Conservation (phyloP, 73 alveolate genomes). For the Loxodes magnus region DNA sequence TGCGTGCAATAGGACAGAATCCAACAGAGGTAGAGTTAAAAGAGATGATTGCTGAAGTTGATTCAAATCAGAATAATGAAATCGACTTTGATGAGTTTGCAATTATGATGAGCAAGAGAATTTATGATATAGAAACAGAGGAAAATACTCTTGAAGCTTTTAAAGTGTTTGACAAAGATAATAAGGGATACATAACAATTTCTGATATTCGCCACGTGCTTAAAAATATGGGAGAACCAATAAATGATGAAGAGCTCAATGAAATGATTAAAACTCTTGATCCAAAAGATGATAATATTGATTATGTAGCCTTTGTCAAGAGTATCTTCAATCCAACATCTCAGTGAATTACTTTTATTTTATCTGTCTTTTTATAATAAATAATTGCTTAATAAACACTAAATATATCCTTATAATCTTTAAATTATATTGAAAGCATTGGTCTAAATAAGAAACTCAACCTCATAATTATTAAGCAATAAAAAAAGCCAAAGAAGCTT, state of each 20-base stretch:
- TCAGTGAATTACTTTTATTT: too few species aligned
- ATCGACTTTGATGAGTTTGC: slow-evolving; percentile 73
- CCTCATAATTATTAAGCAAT: too few species aligned
- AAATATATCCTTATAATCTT: too few species aligned
- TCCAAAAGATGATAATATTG: slow-evolving; percentile 80
- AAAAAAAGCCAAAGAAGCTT: too few species aligned
- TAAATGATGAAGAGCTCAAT: slow-evolving; percentile 81
- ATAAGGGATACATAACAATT: slow-evolving; percentile 76
- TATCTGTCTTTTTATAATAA: too few species aligned
- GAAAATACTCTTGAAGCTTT: slow-evolving; percentile 97
- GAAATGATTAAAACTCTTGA: slow-evolving; percentile 86
- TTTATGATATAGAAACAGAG: slow-evolving; percentile 72
- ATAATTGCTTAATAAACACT: too few species aligned
- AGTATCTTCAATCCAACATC: too few species aligned
- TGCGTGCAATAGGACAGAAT: slow-evolving; percentile 93
- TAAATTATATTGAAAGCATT: too few species aligned
- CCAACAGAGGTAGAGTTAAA: slow-evolving; percentile 88
- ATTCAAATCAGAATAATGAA: slow-evolving; percentile 67
- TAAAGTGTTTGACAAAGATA: slow-evolving; percentile 95
- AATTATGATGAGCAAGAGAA: slow-evolving; percentile 54
- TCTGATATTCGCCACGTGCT: slow-evolving; percentile 70
- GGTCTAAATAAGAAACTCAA: too few species aligned
- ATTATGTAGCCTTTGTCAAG: slow-evolving; percentile 69
- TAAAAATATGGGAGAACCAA: slow-evolving; percentile 67
- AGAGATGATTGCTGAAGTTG: slow-evolving; percentile 74